These are phyloP conservation scores for Mallotus nudiflorus DNA, from an alignment of 345 rosid genomes.

Conservation along the genomic window DNA sequence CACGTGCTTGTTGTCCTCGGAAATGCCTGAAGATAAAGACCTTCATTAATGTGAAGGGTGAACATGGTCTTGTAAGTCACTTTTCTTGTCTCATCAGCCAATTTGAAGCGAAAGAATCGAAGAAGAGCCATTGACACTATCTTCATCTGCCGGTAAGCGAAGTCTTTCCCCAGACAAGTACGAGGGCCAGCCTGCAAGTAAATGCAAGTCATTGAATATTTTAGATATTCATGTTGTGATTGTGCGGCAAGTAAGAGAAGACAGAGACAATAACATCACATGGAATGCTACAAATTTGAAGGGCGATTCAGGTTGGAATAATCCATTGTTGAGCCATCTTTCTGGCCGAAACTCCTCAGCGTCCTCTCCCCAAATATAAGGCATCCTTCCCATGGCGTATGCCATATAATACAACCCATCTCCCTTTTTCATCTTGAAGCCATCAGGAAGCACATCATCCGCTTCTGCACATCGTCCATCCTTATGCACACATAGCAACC, in stretches of 20 bases:
- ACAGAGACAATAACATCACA: conserved; percentile 28
- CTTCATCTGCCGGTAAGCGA: conserved; percentile 79
- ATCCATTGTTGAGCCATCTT: conserved; percentile 70
- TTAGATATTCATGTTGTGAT: no score
- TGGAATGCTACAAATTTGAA: conserved; percentile 75
- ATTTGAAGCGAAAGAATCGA: conserved; percentile 53
- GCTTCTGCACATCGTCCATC: conserved; percentile 56
- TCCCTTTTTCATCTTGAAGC: conserved; percentile 56
- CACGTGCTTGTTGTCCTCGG: conserved; percentile 26
- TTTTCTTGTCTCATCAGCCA: conserved; percentile 43
- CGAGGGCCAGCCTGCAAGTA: conserved; percentile 76
- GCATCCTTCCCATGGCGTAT: conserved; percentile 85
- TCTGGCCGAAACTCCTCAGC: conserved; percentile 67
- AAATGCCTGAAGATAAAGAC: conserved; percentile 48
- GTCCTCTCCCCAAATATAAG: conserved; percentile 71
- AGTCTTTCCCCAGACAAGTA: conserved; percentile 71
- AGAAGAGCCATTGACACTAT: conserved; percentile 59
- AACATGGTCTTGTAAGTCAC: conserved; percentile 59
- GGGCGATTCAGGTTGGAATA: conserved; percentile 61
- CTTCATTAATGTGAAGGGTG: conserved; percentile 62
- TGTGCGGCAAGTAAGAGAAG: neutral
- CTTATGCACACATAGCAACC: conserved; percentile 30
- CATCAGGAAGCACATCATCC: conserved; percentile 76
- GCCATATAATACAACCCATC: conserved; percentile 56
- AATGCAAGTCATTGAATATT: neutral